Evolutionary conservation across 176 grass and related monocot genomes (phyloP).

Genomic region (Carex myosuroides): DNA sequence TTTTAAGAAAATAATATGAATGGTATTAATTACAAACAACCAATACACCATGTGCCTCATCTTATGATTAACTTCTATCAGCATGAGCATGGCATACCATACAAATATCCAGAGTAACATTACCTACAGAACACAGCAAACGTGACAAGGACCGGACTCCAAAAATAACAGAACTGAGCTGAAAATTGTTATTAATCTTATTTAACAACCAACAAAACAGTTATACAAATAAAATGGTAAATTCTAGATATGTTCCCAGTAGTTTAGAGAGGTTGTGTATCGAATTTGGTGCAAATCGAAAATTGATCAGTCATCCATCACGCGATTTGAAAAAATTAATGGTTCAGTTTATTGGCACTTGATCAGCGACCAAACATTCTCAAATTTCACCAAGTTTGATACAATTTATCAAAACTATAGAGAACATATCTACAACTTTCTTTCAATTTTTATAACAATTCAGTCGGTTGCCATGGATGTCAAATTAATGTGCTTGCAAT

Average conservation of each 20-base stretch:
- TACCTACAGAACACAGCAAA: background rate
- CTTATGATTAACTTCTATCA: background rate
- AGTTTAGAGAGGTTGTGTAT: background rate
- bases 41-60: background rate
- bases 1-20: constrained; percentile 4
- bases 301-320: background rate
- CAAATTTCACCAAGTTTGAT: background rate
- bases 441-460: background rate
- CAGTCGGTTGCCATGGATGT: background rate
- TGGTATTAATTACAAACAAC: background rate
- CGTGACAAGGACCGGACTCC: background rate
- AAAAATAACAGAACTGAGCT: background rate
- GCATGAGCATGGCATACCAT: background rate
- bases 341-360: background rate
- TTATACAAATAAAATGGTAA: background rate
- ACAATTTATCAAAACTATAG: background rate
- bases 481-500: background rate
- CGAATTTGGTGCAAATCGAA: background rate
- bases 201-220: background rate
- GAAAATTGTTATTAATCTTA: background rate
- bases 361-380: background rate
- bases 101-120: background rate
- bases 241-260: background rate
- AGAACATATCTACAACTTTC: background rate
- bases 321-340: background rate